Evolutionary conservation across 768 basidiomycete species (phyloP).

Genomic region (Mycena latifolia): DNA sequence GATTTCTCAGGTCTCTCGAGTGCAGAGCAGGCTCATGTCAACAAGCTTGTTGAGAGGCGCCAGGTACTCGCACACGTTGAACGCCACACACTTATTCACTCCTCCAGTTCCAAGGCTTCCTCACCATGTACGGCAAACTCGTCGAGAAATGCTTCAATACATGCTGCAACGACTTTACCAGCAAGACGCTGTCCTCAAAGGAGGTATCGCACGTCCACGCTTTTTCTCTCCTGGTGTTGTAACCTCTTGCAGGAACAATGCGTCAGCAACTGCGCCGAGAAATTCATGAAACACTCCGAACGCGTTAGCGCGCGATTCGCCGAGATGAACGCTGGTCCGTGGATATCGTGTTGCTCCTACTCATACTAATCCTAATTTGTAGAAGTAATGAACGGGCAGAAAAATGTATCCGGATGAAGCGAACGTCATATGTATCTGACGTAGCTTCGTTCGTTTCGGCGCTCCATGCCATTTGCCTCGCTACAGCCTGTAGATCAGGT

Average conservation of each 20-base stretch:
- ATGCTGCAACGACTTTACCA: conserved; percentile 97
- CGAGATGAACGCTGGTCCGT: conserved; percentile 90
- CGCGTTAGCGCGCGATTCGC: conserved; percentile 93
- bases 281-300: conserved; percentile 97
- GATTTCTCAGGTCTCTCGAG: conserved; percentile 92
- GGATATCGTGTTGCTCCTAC: neutral
- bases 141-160: conserved; percentile 97
- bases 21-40: conserved; percentile 97
- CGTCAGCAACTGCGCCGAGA: conserved; percentile 94
- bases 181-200: conserved; percentile 92
- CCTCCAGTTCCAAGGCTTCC: conserved; percentile 96
- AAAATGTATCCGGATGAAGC: conserved; percentile 28
- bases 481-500: neutral
- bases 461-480: neutral
- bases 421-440: neutral
- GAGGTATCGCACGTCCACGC: conserved; percentile 66
- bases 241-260: conserved; percentile 77
- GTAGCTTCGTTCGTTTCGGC: neutral
- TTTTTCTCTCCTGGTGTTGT: conserved; percentile 15
- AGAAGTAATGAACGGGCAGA: conserved; percentile 33
- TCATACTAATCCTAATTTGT: neutral
- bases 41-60: conserved; percentile 94
- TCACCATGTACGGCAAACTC: conserved; percentile 93
- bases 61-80: conserved; percentile 65
- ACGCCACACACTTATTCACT: conserved; percentile 12